Percentiles rank a stretch among this genome's conserved stretches.
Evolutionary conservation across 2,329 filamentous ascomycete species (phyloP).

Genomic region (Penicillium sp.): DNA sequence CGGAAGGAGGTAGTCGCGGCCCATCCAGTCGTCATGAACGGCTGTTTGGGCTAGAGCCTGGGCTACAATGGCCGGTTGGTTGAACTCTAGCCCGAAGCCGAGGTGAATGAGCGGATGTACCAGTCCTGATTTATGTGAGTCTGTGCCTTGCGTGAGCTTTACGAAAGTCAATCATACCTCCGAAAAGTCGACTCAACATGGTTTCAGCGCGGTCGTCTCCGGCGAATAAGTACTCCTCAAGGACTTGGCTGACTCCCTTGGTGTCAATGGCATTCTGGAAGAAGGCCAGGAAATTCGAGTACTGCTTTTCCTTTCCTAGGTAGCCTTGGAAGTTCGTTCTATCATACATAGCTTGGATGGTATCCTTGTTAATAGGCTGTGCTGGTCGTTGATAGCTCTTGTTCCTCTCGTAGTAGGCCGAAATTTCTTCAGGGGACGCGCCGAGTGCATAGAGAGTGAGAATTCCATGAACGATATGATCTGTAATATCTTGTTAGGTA

Average conservation of each 20-base stretch:
- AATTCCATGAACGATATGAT: slow-evolving; percentile 79
- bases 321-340: slow-evolving; percentile 57
- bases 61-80: slow-evolving; percentile 77
- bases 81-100: slow-evolving; percentile 80
- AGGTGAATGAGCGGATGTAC: slow-evolving; percentile 82
- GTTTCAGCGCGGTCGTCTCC: slow-evolving; percentile 65
- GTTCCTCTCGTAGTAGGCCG: slow-evolving; percentile 65
- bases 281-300: slow-evolving; percentile 72
- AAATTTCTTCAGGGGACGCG: slow-evolving; percentile 60
- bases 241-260: slow-evolving; percentile 60
- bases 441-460: slow-evolving; percentile 75
- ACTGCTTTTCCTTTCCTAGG: slow-evolving; percentile 65
- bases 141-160: neutral
- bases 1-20: slow-evolving; percentile 49
- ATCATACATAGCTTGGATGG: slow-evolving; percentile 59
- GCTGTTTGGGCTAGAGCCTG: slow-evolving; percentile 75
- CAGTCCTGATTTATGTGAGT: slow-evolving; percentile 51
- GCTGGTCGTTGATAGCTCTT: slow-evolving; percentile 63
- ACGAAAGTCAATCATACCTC: slow-evolving; percentile 45
- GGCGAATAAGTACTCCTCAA: slow-evolving; percentile 69
- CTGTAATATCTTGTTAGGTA: slow-evolving; percentile 25
- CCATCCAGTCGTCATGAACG: slow-evolving; percentile 63
- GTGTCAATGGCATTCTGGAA: slow-evolving; percentile 71
- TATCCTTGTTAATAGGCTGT: slow-evolving; percentile 47
- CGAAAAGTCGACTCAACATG: slow-evolving; percentile 67